These are phyloP conservation scores for Rubroshorea leprosula DNA, from an alignment of 345 rosid species.

Conservation along the genomic window DNA sequence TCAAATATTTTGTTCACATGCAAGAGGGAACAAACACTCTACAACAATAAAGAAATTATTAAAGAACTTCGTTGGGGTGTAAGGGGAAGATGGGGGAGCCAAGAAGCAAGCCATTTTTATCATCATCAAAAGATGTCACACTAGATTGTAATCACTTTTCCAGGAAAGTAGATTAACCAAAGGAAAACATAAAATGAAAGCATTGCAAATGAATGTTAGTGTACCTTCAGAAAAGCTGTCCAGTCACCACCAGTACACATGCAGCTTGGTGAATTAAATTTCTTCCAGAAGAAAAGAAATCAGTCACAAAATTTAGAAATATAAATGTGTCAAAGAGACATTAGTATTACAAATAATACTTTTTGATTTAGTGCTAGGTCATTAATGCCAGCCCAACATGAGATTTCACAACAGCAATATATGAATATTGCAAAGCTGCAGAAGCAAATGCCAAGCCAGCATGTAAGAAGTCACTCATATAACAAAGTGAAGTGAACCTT, in stretches of 20 bases:
- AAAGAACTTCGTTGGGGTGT: background rate
- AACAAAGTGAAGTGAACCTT: conserved; percentile 1
- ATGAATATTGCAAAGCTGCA: conserved; percentile 1
- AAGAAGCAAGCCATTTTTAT: background rate
- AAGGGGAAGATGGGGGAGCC: background rate
- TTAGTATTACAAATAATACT: background rate
- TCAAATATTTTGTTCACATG: conserved; percentile 80
- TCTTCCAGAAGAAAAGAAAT: conserved; percentile 40
- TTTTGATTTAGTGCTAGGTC: background rate
- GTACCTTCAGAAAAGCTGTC: conserved; percentile 87
- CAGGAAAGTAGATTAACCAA: background rate
- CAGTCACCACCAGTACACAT: conserved; percentile 66
- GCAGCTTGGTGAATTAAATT: conserved; percentile 90
- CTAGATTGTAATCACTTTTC: too few relatives aligned
- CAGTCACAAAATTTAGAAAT: background rate
- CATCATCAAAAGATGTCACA: too few relatives aligned
- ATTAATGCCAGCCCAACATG: background rate
- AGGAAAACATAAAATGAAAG: conserved; percentile 12
- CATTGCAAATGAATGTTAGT: conserved; percentile 3
- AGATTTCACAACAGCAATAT: background rate
- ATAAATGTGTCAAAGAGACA: background rate
- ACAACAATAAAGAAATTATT: too few relatives aligned
- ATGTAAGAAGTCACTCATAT: conserved; percentile 8
- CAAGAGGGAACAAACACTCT: conserved; percentile 83
- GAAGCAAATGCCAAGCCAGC: conserved; percentile 5